Conservation (phyloP, 805 yeast species). For the Sugiyamaella mastotermitis region DNA sequence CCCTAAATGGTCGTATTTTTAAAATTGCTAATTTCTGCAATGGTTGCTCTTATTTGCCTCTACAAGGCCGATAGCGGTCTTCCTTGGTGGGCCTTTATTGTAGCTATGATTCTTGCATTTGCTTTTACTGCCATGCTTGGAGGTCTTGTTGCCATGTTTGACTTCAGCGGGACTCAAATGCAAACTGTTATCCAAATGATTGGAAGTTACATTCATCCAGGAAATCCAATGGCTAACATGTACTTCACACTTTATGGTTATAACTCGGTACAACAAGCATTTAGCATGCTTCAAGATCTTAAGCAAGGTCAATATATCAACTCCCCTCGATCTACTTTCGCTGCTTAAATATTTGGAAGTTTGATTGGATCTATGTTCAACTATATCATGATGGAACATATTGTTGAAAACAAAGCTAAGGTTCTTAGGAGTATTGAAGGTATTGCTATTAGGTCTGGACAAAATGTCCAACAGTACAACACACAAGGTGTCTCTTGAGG, state of each 20-base stretch:
- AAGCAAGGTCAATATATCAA: conserved; percentile 54
- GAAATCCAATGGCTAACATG: conserved; percentile 49
- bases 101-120: conserved; percentile 45
- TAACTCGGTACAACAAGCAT: conserved; percentile 59
- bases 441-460: conserved; percentile 34
- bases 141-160: conserved; percentile 43
- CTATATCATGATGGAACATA: conserved; percentile 28
- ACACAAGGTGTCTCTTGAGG: conserved; percentile 35
- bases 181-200: conserved; percentile 43
- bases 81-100: conserved; percentile 56
- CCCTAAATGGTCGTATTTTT: conserved; percentile 53
- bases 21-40: no score
- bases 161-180: conserved; percentile 45
- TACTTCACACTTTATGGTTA: conserved; percentile 48
- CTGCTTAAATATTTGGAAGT: conserved; percentile 36
- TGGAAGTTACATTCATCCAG: conserved; percentile 50
- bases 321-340: conserved; percentile 54
- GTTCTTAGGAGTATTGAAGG: conserved; percentile 26
- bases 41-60: conserved; percentile 42
- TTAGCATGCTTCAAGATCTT: conserved; percentile 48
- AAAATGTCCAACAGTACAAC: conserved; percentile 33
- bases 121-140: conserved; percentile 48
- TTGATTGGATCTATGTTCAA: conserved; percentile 24
- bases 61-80: conserved; percentile 36
- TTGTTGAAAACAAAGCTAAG: conserved; percentile 28